A percentile compares a stretch with the other conserved stretches of the same genome.
phyloP scores from a whole-genome alignment of 257 asterid genomes.

The Salvia hispanica region DNA sequence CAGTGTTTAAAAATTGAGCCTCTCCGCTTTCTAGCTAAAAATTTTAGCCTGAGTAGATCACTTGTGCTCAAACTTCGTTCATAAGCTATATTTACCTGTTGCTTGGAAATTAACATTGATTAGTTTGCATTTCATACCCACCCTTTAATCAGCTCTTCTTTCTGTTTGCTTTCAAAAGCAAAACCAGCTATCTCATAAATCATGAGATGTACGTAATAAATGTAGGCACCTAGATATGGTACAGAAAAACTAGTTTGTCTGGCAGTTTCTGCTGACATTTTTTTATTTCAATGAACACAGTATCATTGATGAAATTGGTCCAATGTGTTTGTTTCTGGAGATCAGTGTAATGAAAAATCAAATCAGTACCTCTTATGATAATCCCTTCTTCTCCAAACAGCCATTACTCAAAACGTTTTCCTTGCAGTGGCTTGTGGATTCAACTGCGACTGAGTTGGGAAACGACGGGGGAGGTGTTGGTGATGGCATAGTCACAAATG shows the following conservation, averaged over 20 bases:
- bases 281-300: background rate
- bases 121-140: too few species aligned
- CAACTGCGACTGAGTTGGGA: conserved; percentile 58
- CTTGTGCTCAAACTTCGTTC: background rate
- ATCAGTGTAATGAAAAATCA: background rate
- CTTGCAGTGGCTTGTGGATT: conserved; percentile 65
- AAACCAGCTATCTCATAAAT: background rate
- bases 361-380: background rate
- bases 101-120: background rate
- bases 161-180: background rate
- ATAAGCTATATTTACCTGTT: background rate
- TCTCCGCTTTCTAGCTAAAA: background rate
- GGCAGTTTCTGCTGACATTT: background rate
- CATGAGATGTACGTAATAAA: conserved; percentile 11
- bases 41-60: background rate
- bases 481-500: conserved; percentile 46
- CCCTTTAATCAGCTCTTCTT: background rate
- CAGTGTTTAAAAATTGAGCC: conserved; percentile 10
- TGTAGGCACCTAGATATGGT: background rate
- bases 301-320: background rate
- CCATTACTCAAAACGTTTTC: conserved; percentile 8
- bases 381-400: background rate
- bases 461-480: conserved; percentile 41
- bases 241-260: background rate
- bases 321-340: background rate